These are phyloP conservation scores for Myriosclerotinia scirpicola DNA, from an alignment of 2,329 filamentous ascomycete genomes.

Conservation along the genomic window DNA sequence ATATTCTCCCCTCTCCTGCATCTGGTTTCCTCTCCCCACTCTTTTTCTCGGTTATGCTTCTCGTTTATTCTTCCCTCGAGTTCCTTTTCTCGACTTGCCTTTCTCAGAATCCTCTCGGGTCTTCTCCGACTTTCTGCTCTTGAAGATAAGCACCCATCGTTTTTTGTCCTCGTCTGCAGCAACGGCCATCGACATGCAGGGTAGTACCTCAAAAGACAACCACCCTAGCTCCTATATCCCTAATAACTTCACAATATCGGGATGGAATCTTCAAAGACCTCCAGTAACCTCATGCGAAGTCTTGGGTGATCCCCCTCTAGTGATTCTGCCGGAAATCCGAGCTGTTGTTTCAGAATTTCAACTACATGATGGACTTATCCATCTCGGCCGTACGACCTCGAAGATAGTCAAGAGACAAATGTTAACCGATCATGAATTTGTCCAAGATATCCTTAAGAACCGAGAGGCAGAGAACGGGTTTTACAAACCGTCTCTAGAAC, in stretches of 20 bases:
- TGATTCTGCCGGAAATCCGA: slow-evolving; percentile 1
- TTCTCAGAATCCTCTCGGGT: background rate
- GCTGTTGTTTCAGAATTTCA: slow-evolving; percentile 4
- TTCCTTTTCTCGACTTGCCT: background rate
- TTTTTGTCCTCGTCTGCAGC: too few relatives aligned
- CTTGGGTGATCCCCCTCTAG: background rate
- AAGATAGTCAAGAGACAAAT: background rate
- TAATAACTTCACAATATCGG: slow-evolving; percentile 6
- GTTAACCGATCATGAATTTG: background rate
- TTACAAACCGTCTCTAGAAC: background rate
- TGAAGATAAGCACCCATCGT: background rate
- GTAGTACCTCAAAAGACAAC: too few relatives aligned
- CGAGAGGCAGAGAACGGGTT: background rate
- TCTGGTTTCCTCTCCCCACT: background rate
- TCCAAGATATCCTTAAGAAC: background rate
- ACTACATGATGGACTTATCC: background rate
- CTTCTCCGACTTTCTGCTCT: background rate
- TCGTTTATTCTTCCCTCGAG: too few relatives aligned
- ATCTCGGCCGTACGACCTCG: slow-evolving; percentile 1
- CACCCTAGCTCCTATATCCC: background rate
- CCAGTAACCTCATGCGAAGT: background rate
- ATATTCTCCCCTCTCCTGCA: background rate
- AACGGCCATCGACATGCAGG: background rate
- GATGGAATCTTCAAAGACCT: background rate
- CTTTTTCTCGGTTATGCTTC: background rate